Percentiles rank a stretch among this genome's conserved stretches.
Conservation (phyloP, 768 basidiomycete species). For the Kwoniella mangroviensis region DNA sequence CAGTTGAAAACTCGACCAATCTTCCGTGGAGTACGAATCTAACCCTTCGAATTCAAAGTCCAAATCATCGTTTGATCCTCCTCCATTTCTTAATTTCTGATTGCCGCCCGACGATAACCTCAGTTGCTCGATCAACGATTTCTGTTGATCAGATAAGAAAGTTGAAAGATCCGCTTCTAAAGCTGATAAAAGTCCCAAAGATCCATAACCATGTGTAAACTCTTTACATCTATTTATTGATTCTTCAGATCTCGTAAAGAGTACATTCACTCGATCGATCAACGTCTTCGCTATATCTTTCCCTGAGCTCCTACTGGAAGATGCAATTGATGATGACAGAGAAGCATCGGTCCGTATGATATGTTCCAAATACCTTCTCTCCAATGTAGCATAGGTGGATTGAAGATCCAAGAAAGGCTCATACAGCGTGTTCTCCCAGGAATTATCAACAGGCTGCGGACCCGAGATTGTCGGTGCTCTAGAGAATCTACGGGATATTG, state of each 20-base stretch:
- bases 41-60: slow-evolving; percentile 64
- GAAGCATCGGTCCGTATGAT: slow-evolving; percentile 33
- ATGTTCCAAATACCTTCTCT: slow-evolving; percentile 68
- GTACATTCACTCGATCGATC: slow-evolving; percentile 74
- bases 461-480: slow-evolving; percentile 30
- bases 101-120: background rate
- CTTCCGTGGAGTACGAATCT: slow-evolving; percentile 78
- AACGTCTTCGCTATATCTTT: slow-evolving; percentile 62
- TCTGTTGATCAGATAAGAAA: slow-evolving; percentile 63
- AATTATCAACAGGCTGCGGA: slow-evolving; percentile 5
- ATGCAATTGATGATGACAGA: slow-evolving; percentile 11
- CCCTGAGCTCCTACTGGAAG: slow-evolving; percentile 8
- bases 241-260: slow-evolving; percentile 78
- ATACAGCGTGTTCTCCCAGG: slow-evolving; percentile 89
- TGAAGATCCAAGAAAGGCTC: slow-evolving; percentile 94
- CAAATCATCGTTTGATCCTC: slow-evolving; percentile 47
- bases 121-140: slow-evolving; percentile 7
- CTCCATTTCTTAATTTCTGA: background rate
- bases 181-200: slow-evolving; percentile 72
- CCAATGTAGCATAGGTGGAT: slow-evolving; percentile 77
- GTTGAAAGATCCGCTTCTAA: slow-evolving; percentile 72
- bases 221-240: slow-evolving; percentile 72
- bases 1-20: slow-evolving; percentile 85
- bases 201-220: slow-evolving; percentile 90
- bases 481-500: slow-evolving; percentile 45